Evolutionary conservation across 192 early-diverging fungal genomes (phyloP), one percentile per base, ranked within the genome.

Genomic region (Backusella tarrabulga): DNA sequence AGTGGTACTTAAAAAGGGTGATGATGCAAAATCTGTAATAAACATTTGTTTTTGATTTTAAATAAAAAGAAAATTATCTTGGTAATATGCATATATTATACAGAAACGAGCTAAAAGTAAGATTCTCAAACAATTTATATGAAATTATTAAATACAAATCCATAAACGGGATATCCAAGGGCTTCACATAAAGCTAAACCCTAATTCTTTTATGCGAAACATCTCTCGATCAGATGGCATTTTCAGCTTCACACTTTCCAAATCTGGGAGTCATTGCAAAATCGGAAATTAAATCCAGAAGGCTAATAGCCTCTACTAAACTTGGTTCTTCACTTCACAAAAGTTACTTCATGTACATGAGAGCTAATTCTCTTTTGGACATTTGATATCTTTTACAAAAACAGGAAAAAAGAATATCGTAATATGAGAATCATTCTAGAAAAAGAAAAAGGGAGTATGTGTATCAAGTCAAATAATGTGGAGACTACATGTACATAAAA

Each of bases 11-110:
- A 69, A n/a, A 69, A 69, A 69, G n/a, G 68, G 68, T 19, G 68
- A 69, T 35, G 68, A 69, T 6, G 11, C 68, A 69, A 34, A 69
- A 40, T 69, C 68, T n/a, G 68, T 21, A n/a, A 69, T 69, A 36
- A 56, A 56, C 54, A 56, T 56, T 23, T 56, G 54, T 56, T 56
- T 56, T 56, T 56, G 54, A 56, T 56, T 56, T 56, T 9, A 21
- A 21, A 11, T 21, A 7, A 56, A 9, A 56, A 9, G 21, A 56
- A 21, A 23, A 56, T 9, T 56, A 56, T 56, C 17, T 54, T 54
- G 54, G 21, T 56, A 11, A 56, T 56, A n/a, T 56, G 8, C 21
- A 21, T 21, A 9, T 56, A 56, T 21, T 23, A 56, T 56, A 56
- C 21, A 21, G 21, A 56, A 56, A 56, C 21, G 21, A 56, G n/a